Percentiles rank a stretch among this genome's conserved stretches.
phyloP scores from a whole-genome alignment of 495 filamentous ascomycete species.

The Pseudevernia furfuracea region DNA sequence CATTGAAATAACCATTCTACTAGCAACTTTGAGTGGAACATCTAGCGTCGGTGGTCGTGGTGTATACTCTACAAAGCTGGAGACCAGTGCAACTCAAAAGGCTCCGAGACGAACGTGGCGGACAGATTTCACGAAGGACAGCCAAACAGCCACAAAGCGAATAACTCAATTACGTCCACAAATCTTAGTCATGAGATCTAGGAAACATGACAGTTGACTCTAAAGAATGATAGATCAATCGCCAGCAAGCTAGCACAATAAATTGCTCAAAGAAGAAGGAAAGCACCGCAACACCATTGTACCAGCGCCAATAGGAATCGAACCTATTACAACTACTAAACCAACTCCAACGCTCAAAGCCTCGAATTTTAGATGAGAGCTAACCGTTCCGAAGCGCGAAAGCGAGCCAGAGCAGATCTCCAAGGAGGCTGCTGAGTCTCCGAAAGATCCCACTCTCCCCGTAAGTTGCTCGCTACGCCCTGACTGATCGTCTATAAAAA shows the following conservation, averaged over 20 bases:
- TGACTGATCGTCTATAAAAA: neutral
- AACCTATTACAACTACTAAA: too few species aligned
- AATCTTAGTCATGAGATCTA: neutral
- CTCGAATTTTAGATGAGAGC: neutral
- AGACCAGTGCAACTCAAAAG: constrained; percentile 61
- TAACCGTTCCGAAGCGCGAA: constrained; percentile 32
- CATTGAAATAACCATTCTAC: too few species aligned
- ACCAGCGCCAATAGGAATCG: too few species aligned
- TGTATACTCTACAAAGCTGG: constrained; percentile 58
- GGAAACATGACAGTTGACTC: neutral
- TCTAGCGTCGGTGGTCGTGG: constrained; percentile 47
- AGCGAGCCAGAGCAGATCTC: constrained; percentile 35
- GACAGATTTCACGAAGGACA: constrained; percentile 61
- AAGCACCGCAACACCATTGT: too few species aligned
- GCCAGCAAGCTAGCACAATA: constrained; percentile 66
- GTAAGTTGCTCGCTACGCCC: constrained; percentile 38
- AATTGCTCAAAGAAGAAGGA: too few species aligned
- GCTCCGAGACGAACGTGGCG: constrained; percentile 46
- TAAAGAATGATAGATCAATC: constrained; percentile 74
- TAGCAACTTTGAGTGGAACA: constrained; percentile 29
- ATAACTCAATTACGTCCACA: constrained; percentile 59
- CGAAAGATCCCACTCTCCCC: constrained; percentile 61
- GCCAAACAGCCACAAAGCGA: constrained; percentile 54
- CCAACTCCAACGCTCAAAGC: too few species aligned
- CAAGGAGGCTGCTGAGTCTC: constrained; percentile 47